Evolutionary conservation across 192 early-diverging fungal genomes (phyloP).

Genomic region (Umbelopsis ramanniana): DNA sequence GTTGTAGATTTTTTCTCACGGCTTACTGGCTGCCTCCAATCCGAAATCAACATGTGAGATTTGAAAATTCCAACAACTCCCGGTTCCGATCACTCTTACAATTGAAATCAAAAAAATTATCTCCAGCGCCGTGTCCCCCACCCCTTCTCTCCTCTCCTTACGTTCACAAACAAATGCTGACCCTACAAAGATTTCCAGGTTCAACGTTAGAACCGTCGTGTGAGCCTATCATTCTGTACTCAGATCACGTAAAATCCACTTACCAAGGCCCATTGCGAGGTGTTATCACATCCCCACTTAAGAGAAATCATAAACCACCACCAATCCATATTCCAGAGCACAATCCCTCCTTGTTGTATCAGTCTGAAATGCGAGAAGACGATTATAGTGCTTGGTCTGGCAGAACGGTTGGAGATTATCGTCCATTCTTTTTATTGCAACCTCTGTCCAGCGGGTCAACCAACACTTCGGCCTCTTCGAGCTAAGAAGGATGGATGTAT

Average conservation of each 20-base stretch:
- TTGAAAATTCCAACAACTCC: constrained; percentile 7
- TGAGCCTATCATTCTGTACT: constrained; percentile 31
- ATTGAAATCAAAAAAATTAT: background rate
- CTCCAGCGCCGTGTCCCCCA: background rate
- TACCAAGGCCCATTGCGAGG: constrained; percentile 13
- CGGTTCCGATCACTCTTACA: background rate
- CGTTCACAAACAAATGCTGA: constrained; percentile 2
- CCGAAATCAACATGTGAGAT: constrained; percentile 17
- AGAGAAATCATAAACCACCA: constrained; percentile 24
- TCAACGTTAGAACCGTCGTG: constrained; percentile 32
- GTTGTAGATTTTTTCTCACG: constrained; percentile 13
- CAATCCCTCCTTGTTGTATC: constrained; percentile 1
- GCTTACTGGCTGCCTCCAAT: background rate
- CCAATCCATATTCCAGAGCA: constrained; percentile 23
- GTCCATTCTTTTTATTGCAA: background rate
- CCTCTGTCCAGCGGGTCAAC: too few relatives aligned
- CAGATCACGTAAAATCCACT: constrained; percentile 14
- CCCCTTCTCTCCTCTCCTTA: background rate
- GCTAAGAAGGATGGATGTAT: too few relatives aligned
- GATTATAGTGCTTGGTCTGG: constrained; percentile 5
- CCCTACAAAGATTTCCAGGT: constrained; percentile 29
- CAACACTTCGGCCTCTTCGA: too few relatives aligned
- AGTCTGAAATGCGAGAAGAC: background rate
- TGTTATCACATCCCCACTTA: constrained; percentile 21
- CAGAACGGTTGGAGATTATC: background rate